Conservation (phyloP, 2,329 filamentous ascomycete species). For the Colletotrichum brevisporum region DNA sequence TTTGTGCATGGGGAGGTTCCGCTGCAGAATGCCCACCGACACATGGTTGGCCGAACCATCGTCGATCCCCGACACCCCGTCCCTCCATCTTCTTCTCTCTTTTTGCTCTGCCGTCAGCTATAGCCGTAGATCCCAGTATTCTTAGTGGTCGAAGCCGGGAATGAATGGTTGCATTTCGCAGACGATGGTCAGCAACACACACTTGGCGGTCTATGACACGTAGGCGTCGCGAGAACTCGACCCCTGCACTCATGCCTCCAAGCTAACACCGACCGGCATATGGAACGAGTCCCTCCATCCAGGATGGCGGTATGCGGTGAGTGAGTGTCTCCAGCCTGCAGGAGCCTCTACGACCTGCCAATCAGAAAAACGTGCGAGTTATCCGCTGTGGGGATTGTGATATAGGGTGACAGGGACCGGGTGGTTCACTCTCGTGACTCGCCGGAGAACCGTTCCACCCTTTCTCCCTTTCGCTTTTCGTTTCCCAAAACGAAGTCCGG, state of each 20-base stretch:
- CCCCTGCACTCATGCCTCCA: conserved; percentile 1
- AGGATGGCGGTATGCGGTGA: conserved; percentile 32
- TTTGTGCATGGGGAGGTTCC: conserved; percentile 10
- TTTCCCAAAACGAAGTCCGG: background rate
- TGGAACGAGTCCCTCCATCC: background rate
- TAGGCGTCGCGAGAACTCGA: background rate
- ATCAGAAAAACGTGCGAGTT: conserved; percentile 16
- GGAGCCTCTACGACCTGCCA: background rate
- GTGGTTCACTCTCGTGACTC: conserved; percentile 23
- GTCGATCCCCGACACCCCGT: conserved; percentile 6
- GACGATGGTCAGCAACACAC: background rate
- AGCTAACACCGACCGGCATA: conserved; percentile 18
- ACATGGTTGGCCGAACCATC: conserved; percentile 7
- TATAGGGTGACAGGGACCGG: conserved; percentile 32
- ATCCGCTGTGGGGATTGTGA: conserved; percentile 27
- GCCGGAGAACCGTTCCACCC: conserved; percentile 9
- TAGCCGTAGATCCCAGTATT: too few relatives aligned
- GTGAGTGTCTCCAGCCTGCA: too few relatives aligned
- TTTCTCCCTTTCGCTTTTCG: background rate
- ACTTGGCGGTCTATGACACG: conserved; percentile 28
- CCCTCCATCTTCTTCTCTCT: background rate
- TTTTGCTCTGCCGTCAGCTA: background rate
- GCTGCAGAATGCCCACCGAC: conserved; percentile 12
- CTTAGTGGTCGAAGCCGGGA: conserved; percentile 1
- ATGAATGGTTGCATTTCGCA: conserved; percentile 18